These are phyloP conservation scores for Calonectria honghensis DNA, from an alignment of 2,329 filamentous ascomycete genomes.

Conservation along the genomic window DNA sequence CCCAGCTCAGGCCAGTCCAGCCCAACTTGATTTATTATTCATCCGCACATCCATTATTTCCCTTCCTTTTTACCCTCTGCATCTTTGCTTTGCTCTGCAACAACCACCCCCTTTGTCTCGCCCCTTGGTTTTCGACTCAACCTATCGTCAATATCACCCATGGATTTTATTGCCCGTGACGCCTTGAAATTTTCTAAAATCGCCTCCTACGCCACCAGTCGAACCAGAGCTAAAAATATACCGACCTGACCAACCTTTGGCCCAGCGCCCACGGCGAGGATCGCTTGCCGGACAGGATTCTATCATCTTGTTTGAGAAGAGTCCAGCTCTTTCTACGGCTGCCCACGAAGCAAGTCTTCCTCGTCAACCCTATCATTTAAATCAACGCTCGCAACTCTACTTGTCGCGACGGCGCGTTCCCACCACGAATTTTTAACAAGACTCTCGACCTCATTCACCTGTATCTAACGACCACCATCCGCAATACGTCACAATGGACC, in stretches of 20 bases:
- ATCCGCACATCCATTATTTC: constrained; percentile 33
- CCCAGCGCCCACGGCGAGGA: constrained; percentile 46
- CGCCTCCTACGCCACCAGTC: constrained; percentile 47
- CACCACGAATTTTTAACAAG: constrained; percentile 3
- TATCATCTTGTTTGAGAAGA: constrained; percentile 38
- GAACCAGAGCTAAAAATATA: constrained; percentile 50
- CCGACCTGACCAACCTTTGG: constrained; percentile 46
- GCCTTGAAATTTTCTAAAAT: constrained; percentile 47
- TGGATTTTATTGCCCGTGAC: constrained; percentile 54
- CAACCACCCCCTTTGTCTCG: constrained; percentile 42
- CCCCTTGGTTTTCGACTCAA: constrained; percentile 20
- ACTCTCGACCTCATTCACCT: background rate
- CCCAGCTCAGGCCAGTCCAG: constrained; percentile 35
- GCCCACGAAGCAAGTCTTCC: constrained; percentile 49
- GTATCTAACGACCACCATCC: constrained; percentile 20
- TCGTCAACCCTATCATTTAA: constrained; percentile 43
- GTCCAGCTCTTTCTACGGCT: constrained; percentile 35
- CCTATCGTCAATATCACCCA: constrained; percentile 45
- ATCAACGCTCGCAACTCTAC: background rate
- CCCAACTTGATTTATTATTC: constrained; percentile 41
- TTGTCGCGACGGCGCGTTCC: constrained; percentile 3
- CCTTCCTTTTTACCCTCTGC: background rate
- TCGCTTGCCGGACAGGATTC: constrained; percentile 48
- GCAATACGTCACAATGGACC: constrained; percentile 69
- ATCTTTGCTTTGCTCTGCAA: constrained; percentile 11